Conservation (phyloP, 139 green algal species). For the Coelastrella sp. region DNA sequence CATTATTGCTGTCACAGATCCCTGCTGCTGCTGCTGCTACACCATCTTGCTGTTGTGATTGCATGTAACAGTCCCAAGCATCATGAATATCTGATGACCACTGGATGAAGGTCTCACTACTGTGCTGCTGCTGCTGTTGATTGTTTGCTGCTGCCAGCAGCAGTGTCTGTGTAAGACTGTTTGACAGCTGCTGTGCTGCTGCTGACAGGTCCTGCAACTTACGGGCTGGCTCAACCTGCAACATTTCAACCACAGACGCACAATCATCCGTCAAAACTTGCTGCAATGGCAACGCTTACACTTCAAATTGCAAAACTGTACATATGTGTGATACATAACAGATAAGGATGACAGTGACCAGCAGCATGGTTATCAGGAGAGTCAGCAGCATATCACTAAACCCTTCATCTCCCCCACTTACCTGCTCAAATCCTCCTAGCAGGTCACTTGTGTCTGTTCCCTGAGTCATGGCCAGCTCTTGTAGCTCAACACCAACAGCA, state of each 20-base stretch:
- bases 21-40: constrained; percentile 38
- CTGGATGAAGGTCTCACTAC: neutral
- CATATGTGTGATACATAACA: no score
- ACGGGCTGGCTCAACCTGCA: constrained; percentile 43
- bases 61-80: constrained; percentile 43
- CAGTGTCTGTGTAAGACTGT: constrained; percentile 51
- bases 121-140: constrained; percentile 38
- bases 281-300: no score
- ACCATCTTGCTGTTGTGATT: constrained; percentile 29
- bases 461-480: constrained; percentile 87
- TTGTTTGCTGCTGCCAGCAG: constrained; percentile 19
- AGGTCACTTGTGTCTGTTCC: constrained; percentile 96
- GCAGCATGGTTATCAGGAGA: neutral
- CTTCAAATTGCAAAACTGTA: no score
- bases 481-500: constrained; percentile 73
- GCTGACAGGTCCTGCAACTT: constrained; percentile 44
- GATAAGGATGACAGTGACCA: neutral
- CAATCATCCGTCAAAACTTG: no score
- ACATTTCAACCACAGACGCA: no score
- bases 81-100: constrained; percentile 46
- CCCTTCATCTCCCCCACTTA: constrained; percentile 36
- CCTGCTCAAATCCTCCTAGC: constrained; percentile 98
- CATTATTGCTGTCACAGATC: no score
- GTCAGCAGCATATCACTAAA: neutral
- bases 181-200: constrained; percentile 48